phyloP scores from a whole-genome alignment of 257 asterid genomes.

The Catharanthus roseus region DNA sequence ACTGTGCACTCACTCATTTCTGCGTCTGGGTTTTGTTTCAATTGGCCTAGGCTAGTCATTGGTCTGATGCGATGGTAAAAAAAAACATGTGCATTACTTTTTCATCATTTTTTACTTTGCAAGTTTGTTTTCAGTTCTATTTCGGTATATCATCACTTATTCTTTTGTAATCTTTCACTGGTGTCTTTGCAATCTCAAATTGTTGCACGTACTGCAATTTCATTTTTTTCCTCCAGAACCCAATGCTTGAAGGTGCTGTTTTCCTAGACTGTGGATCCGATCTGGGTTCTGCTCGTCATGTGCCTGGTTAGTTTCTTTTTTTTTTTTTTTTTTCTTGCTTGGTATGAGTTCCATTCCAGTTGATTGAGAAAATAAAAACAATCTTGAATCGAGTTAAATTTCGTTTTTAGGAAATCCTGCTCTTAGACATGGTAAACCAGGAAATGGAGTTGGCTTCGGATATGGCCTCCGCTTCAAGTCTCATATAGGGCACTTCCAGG shows the following conservation, averaged over 20 bases:
- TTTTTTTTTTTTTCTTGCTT: neutral
- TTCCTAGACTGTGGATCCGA: slow-evolving; percentile 93
- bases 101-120: slow-evolving; percentile 10
- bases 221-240: slow-evolving; percentile 45
- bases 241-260: slow-evolving; percentile 68
- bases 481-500: slow-evolving; percentile 71
- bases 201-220: slow-evolving; percentile 7
- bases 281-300: slow-evolving; percentile 85
- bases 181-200: slow-evolving; percentile 2
- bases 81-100: neutral
- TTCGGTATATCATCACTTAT: neutral
- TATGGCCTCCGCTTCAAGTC: slow-evolving; percentile 83
- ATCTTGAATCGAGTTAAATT: neutral
- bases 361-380: neutral
- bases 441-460: slow-evolving; percentile 74
- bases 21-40: neutral
- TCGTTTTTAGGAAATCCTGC: slow-evolving; percentile 67
- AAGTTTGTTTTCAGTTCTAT: neutral
- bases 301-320: slow-evolving; percentile 63
- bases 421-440: slow-evolving; percentile 90
- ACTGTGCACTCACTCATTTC: too few relatives aligned
- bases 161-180: neutral
- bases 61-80: neutral
- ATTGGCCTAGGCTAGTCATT: neutral
- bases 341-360: neutral